A percentile compares a stretch with the other conserved stretches of the same genome.
phyloP scores from a whole-genome alignment of 169 alveolate species.

The Babesia bigemina region DNA sequence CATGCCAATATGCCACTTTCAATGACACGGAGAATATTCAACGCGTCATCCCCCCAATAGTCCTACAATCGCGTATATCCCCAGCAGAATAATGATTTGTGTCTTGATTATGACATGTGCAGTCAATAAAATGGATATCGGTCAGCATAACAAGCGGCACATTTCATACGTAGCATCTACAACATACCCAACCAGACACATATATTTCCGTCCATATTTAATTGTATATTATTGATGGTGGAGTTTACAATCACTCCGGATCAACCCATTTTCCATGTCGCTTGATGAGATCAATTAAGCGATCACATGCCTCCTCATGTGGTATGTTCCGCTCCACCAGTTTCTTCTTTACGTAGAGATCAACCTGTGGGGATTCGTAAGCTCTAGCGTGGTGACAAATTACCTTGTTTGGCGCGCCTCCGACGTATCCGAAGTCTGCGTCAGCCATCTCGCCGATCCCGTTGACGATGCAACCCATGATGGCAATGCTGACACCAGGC shows the following conservation, averaged over 20 bases:
- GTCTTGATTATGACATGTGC: too few species aligned
- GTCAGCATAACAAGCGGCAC: too few species aligned
- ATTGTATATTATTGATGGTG: too few species aligned
- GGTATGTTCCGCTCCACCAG: constrained; percentile 81
- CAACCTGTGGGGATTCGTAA: constrained; percentile 65
- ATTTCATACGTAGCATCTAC: too few species aligned
- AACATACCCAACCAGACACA: too few species aligned
- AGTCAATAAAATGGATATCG: too few species aligned
- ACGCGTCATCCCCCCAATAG: too few species aligned
- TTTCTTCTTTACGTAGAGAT: constrained; percentile 81
- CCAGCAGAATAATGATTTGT: too few species aligned
- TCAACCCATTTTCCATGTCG: constrained; percentile 71
- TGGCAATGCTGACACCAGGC: constrained; percentile 87
- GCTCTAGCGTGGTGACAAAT: not conserved
- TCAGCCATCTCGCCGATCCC: constrained; percentile 92
- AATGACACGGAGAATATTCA: too few species aligned
- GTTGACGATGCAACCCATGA: constrained; percentile 90
- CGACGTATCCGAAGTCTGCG: constrained; percentile 90
- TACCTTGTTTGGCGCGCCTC: constrained; percentile 82
- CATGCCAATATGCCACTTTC: too few species aligned
- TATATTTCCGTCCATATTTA: too few species aligned
- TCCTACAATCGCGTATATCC: too few species aligned
- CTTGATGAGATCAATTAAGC: constrained; percentile 78
- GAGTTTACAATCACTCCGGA: constrained; percentile 18
- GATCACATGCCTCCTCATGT: constrained; percentile 80